A percentile compares a stretch with the other conserved stretches of the same genome.
Conservation (phyloP, 169 alveolate genomes). For the Cyclospora cayetanensis region DNA sequence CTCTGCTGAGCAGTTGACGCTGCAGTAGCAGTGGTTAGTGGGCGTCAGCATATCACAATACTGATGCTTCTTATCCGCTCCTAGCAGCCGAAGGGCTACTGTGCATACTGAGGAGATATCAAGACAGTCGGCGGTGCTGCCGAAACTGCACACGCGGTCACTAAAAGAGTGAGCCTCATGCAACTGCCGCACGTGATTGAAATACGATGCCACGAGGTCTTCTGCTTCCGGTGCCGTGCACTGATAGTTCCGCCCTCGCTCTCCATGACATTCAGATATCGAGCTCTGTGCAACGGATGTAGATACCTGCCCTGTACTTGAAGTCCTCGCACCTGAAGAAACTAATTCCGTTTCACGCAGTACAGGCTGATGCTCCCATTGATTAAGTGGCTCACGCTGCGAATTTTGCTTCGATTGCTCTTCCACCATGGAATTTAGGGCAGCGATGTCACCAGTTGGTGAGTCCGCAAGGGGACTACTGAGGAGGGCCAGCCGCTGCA, state of each 20-base stretch:
- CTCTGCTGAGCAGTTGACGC: background rate
- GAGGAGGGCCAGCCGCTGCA: constrained; percentile 30
- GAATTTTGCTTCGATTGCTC: no score
- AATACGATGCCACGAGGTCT: background rate
- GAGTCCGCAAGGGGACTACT: background rate
- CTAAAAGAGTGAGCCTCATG: background rate
- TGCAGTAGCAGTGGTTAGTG: background rate
- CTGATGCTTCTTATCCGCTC: background rate
- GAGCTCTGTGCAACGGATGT: no score
- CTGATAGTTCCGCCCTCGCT: no score
- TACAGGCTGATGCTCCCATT: no score
- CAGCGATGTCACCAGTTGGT: background rate
- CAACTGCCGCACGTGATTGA: background rate
- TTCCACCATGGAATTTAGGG: no score
- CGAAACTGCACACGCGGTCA: background rate
- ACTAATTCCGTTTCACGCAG: no score
- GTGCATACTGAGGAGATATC: background rate
- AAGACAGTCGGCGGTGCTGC: background rate
- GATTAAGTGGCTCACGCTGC: no score
- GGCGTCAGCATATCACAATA: background rate
- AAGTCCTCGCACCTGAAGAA: no score
- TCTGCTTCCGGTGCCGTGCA: background rate
- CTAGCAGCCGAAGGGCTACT: background rate
- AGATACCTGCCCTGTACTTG: no score
- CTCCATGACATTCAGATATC: no score